Evolutionary conservation across 2,329 filamentous ascomycete species (phyloP), one percentile per base, ranked within the genome.

Genomic region (Nigrospora osmanthi): DNA sequence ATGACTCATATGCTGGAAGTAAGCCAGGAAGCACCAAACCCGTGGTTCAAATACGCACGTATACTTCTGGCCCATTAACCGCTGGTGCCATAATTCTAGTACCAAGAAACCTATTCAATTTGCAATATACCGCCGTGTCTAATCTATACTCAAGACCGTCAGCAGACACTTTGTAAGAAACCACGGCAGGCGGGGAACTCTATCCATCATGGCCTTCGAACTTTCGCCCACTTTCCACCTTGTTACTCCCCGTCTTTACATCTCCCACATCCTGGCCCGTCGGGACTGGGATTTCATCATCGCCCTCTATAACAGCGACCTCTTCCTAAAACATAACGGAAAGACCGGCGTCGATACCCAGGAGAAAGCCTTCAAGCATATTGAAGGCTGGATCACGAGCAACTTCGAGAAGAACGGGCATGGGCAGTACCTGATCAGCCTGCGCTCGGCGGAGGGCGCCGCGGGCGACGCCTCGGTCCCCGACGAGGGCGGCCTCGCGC

Each of bases 381-480:
- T 42, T 11, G 40, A 42, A 33, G 15, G 28, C 40, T 42, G 40
- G 40, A 42, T 42, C 32, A 16, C 40, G 14, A 34, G 40, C 19
- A 35, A 34, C 32, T 23, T 35, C 33, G 33, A 42, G 33, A 33
- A 34, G n/a, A 42, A 42, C 33, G 40, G 40, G 11, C 35, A 42
- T 16, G 40, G 40, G 17, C 40, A 33, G 14, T 42, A 36, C 40
- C 32, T 42, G 10, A 15, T 36, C 32, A 42, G 40, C 14, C 33
- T 42, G 33, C 40, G 40, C 11, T 36, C 16, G 17, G 40, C 40
- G 14, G 19, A n/a, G 17, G 40, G 35, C 5, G 19, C 35, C 17
- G n/a, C n/a, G n/a, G n/a, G n/a, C n/a, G n/a, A n/a, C n/a, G n/a
- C n/a, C n/a, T n/a, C n/a, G n/a, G n/a, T n/a, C n/a, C n/a, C n/a